phyloP scores from a whole-genome alignment of 768 basidiomycete genomes.

The Piloderma croceum region DNA sequence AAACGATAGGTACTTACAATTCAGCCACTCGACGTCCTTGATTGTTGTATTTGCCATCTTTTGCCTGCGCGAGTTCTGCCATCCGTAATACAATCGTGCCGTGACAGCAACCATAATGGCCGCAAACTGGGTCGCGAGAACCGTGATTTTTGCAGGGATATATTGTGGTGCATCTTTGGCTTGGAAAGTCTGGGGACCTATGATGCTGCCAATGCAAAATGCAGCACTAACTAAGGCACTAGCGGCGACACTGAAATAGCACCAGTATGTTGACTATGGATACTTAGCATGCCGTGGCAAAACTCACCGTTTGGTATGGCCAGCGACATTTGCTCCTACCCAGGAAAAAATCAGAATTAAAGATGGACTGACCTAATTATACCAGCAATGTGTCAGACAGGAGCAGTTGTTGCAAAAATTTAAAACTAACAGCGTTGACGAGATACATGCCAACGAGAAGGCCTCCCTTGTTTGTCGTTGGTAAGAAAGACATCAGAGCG shows the following conservation, averaged over 20 bases:
- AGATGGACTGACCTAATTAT: slow-evolving; percentile 8
- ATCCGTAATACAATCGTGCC: slow-evolving; percentile 10
- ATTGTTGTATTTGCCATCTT: no score
- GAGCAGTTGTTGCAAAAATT: background rate
- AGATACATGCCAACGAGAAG: slow-evolving; percentile 13
- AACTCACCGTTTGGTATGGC: slow-evolving; percentile 13
- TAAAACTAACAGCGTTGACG: slow-evolving; percentile 10
- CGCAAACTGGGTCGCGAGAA: slow-evolving; percentile 7
- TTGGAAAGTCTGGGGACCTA: no score
- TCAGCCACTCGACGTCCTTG: slow-evolving; percentile 9
- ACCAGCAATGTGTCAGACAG: background rate
- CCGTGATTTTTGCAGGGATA: slow-evolving; percentile 12
- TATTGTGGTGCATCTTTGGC: no score
- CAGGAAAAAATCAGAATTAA: slow-evolving; percentile 12
- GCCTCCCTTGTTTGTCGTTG: slow-evolving; percentile 8
- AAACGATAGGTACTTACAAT: slow-evolving; percentile 4
- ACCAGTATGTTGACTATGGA: background rate
- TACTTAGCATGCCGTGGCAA: background rate
- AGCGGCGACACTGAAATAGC: slow-evolving; percentile 8
- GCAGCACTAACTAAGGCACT: slow-evolving; percentile 12
- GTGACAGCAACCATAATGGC: slow-evolving; percentile 5
- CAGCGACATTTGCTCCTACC: slow-evolving; percentile 14
- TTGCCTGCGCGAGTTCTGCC: no score
- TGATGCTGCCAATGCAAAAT: no score
- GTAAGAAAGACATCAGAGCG: slow-evolving; percentile 13